phyloP scores from a whole-genome alignment of 257 asterid genomes.

The Thymus mandschuricus region DNA sequence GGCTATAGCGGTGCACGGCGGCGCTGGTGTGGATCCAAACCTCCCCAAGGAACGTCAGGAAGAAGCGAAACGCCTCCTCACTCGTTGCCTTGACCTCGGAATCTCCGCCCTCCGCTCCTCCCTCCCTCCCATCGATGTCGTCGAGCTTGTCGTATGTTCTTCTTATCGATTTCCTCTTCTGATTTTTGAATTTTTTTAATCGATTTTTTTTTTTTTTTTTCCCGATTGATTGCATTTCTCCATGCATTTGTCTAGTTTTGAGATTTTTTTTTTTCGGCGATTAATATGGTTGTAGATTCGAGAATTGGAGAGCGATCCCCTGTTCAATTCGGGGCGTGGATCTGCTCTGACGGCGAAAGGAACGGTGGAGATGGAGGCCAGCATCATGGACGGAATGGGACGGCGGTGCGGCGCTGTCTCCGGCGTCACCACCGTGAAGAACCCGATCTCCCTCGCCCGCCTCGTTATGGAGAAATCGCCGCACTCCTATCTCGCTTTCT shows the following conservation, averaged over 20 bases:
- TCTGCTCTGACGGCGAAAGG: conserved; percentile 91
- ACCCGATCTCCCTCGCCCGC: conserved; percentile 94
- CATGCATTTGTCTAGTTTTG: not conserved
- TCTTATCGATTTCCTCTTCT: too few relatives aligned
- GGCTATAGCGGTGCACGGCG: conserved; percentile 99
- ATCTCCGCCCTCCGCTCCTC: conserved; percentile 80
- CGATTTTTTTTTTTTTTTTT: not conserved
- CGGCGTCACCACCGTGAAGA: conserved; percentile 82
- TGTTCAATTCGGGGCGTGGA: conserved; percentile 98
- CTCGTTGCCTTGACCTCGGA: conserved; percentile 86
- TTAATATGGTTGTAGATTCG: conserved; percentile 50
- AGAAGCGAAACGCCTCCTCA: conserved; percentile 76
- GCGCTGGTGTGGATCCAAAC: conserved; percentile 99
- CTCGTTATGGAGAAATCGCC: conserved; percentile 98
- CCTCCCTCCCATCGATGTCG: conserved; percentile 82
- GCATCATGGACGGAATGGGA: conserved; percentile 89
- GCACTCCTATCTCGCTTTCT: conserved; percentile 87
- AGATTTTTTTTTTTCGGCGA: not conserved
- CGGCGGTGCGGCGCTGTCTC: conserved; percentile 99
- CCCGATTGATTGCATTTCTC: not conserved
- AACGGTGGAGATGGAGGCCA: conserved; percentile 99
- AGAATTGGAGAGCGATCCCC: conserved; percentile 87
- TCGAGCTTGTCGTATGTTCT: conserved; percentile 78
- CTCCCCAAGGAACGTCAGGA: conserved; percentile 86
- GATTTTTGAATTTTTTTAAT: too few relatives aligned